Evolutionary conservation across 1,284 basidiomycete genomes (phyloP).

Genomic region (Apiotrichum sp.): DNA sequence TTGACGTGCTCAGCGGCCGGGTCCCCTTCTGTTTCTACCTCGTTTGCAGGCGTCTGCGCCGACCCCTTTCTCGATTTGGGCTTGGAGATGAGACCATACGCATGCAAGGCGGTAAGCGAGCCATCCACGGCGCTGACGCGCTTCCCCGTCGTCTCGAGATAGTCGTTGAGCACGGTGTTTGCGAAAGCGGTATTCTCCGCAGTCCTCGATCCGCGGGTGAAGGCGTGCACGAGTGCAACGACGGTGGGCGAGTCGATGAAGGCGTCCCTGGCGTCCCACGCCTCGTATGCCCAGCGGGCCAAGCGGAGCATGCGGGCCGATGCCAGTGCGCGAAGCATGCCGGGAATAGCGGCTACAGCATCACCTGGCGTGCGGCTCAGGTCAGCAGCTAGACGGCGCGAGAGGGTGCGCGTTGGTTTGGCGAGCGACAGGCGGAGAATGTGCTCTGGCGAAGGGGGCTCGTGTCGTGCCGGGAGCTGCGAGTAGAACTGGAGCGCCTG

Average conservation of each 20-base stretch:
- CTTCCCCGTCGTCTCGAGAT: not conserved
- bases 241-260: conserved; percentile 7
- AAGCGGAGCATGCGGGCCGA: conserved; percentile 8
- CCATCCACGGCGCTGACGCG: not conserved
- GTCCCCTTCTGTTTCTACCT: not conserved
- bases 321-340: conserved; percentile 9
- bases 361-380: not conserved
- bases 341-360: conserved; percentile 6
- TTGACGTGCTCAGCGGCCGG: not conserved
- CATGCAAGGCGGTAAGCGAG: conserved; percentile 4
- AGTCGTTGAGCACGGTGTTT: conserved; percentile 3
- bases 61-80: not conserved
- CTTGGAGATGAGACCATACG: conserved; percentile 3
- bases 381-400: conserved; percentile 8
- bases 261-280: not conserved
- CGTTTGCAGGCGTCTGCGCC: not conserved
- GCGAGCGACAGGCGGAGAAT: conserved; percentile 10
- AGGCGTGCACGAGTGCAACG: conserved; percentile 7
- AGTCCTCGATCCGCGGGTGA: conserved; percentile 7
- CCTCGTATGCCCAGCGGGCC: not conserved
- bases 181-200: conserved; percentile 9
- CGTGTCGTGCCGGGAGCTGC: conserved; percentile 1
- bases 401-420: not conserved
- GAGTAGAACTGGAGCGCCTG: conserved; percentile 13
- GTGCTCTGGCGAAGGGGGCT: not conserved